Conservation (phyloP, 495 filamentous ascomycete genomes). For the Podospora sp. region DNA sequence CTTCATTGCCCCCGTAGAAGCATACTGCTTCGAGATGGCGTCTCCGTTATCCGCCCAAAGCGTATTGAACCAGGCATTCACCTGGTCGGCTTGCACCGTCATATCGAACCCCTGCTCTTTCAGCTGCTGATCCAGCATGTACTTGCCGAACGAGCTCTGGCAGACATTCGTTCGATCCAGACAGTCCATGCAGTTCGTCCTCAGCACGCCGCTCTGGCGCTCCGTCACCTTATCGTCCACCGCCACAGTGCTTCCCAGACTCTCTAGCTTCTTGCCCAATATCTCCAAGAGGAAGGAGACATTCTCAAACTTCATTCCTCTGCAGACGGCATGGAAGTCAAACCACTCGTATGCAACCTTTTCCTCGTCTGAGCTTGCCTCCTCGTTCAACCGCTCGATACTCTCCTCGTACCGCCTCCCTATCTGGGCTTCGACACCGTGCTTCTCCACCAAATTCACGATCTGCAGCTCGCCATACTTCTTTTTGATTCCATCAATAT, state of each 20-base stretch:
- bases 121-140: conserved; percentile 75
- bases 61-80: conserved; percentile 87
- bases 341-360: conserved; percentile 84
- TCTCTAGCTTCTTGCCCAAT: conserved; percentile 63
- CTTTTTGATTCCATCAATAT: conserved; percentile 67
- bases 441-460: conserved; percentile 86
- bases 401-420: conserved; percentile 75
- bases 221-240: conserved; percentile 49
- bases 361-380: conserved; percentile 51
- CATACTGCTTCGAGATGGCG: conserved; percentile 73
- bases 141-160: conserved; percentile 80
- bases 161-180: conserved; percentile 92
- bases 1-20: conserved; percentile 89
- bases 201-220: conserved; percentile 71
- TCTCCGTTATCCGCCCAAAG: conserved; percentile 95
- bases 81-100: conserved; percentile 66
- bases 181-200: conserved; percentile 98
- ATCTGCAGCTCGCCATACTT: conserved; percentile 76
- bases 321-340: conserved; percentile 87
- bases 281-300: conserved; percentile 74
- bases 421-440: conserved; percentile 74
- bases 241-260: conserved; percentile 65
- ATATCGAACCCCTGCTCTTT: conserved; percentile 73
- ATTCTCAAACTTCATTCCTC: conserved; percentile 97
- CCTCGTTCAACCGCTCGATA: conserved; percentile 63